Percentiles rank a stretch among this genome's conserved stretches.
phyloP scores from a whole-genome alignment of 306 rosid genomes.

The Sicyos baderoa region DNA sequence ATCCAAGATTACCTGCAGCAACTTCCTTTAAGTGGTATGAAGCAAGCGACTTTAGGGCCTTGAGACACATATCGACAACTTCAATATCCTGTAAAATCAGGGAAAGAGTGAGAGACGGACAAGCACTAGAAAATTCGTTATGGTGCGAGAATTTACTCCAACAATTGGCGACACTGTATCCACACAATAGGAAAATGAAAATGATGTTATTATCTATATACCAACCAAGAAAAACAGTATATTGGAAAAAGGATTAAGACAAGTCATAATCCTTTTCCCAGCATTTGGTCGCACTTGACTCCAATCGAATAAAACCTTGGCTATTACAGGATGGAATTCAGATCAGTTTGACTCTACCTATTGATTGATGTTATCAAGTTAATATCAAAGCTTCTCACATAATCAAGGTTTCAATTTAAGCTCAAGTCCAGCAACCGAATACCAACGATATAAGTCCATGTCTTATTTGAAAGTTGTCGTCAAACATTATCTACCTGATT shows the following conservation, averaged over 20 bases:
- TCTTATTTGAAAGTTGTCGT: neutral
- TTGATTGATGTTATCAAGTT: neutral
- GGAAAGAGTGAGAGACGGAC: slow-evolving; percentile 4
- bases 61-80: slow-evolving; percentile 71
- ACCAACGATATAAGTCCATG: neutral
- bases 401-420: neutral
- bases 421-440: neutral
- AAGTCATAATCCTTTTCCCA: neutral
- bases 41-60: slow-evolving; percentile 82
- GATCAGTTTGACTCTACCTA: neutral
- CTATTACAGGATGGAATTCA: neutral
- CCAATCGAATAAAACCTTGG: neutral
- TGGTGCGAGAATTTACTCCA: neutral
- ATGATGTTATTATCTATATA: neutral
- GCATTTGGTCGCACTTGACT: neutral
- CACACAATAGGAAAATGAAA: neutral
- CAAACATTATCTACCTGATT: slow-evolving; percentile 56
- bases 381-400: neutral
- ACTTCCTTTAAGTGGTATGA: slow-evolving; percentile 71
- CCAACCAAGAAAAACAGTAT: no score
- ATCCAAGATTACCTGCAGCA: slow-evolving; percentile 52
- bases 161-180: neutral
- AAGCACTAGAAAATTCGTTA: neutral
- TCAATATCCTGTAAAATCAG: slow-evolving; percentile 54
- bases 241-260: neutral